phyloP scores from a whole-genome alignment of 352 stramenopile species.

The Pythium brassicae region DNA sequence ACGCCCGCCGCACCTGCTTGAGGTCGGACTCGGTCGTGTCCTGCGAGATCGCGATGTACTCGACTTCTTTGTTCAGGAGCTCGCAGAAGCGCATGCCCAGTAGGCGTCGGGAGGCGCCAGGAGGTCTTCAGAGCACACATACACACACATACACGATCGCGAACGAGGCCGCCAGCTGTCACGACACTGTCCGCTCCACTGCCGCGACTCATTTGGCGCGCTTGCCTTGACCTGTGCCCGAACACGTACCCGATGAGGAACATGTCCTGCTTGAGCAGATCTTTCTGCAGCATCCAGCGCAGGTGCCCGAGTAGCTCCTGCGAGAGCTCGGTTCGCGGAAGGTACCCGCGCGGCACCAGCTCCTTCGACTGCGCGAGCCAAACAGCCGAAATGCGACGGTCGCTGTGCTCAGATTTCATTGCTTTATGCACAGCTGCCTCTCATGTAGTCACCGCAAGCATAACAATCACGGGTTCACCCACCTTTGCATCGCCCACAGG shows the following conservation, averaged over 20 bases:
- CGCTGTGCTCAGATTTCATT: background rate
- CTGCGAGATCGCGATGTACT: constrained; percentile 90
- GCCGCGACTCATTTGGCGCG: too few species aligned
- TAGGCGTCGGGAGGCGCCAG: constrained; percentile 62
- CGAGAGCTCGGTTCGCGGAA: constrained; percentile 21
- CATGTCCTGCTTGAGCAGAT: constrained; percentile 81
- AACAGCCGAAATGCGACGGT: too few species aligned
- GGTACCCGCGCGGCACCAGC: constrained; percentile 57
- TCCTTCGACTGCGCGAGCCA: constrained; percentile 25
- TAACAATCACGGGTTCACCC: too few species aligned
- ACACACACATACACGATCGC: background rate
- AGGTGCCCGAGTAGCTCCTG: constrained; percentile 72
- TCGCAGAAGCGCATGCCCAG: constrained; percentile 86
- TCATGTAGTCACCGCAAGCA: too few species aligned
- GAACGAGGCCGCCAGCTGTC: too few species aligned
- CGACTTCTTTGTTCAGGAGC: constrained; percentile 77
- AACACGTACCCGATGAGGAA: constrained; percentile 73
- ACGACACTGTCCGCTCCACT: too few species aligned
- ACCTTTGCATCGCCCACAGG: constrained; percentile 28
- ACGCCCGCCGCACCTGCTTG: constrained; percentile 56
- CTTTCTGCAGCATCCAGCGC: constrained; percentile 87
- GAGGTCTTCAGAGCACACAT: constrained; percentile 30
- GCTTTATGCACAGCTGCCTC: too few species aligned
- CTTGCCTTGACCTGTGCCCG: too few species aligned
- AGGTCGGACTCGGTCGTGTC: constrained; percentile 94